Percentiles rank a stretch among this genome's conserved stretches.
These are phyloP conservation scores for Capsicum baccatum DNA, from an alignment of 257 asterid species.

Conservation along the genomic window DNA sequence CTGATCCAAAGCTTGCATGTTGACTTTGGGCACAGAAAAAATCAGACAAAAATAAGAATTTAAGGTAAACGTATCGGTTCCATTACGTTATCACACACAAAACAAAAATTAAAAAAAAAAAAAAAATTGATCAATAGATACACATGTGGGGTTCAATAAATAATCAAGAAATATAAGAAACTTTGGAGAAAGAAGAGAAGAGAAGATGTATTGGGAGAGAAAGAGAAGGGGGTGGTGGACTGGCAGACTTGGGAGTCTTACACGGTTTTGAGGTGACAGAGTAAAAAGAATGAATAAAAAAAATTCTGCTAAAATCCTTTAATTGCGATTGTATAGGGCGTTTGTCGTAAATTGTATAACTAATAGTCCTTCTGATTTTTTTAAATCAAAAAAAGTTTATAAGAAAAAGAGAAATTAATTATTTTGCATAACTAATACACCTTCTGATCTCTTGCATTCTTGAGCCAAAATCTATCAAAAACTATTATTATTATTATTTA, in stretches of 20 bases:
- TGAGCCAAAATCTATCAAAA: no score
- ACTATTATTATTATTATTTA: no score
- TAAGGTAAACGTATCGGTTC: slow-evolving; percentile 52
- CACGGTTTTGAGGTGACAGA: background rate
- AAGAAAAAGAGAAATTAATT: background rate
- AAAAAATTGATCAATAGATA: background rate
- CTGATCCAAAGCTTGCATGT: slow-evolving; percentile 52
- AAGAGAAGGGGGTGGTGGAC: background rate
- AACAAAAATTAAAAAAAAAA: background rate
- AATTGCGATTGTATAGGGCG: slow-evolving; percentile 2
- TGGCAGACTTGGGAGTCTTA: background rate
- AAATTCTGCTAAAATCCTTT: background rate
- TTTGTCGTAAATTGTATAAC: background rate
- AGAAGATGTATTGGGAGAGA: background rate
- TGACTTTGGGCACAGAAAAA: slow-evolving; percentile 45
- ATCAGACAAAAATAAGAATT: slow-evolving; percentile 21
- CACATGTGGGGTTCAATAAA: slow-evolving; percentile 15
- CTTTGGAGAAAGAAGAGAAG: background rate
- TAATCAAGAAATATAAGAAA: slow-evolving; percentile 1
- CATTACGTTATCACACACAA: slow-evolving; percentile 40
- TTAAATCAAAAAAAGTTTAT: background rate
- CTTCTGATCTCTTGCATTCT: no score
- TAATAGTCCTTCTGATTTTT: background rate
- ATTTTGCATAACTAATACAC: no score
- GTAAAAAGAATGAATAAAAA: background rate